Evolutionary conservation across 495 filamentous ascomycete genomes (phyloP).

Genomic region (Penicillium dipodomyicola): DNA sequence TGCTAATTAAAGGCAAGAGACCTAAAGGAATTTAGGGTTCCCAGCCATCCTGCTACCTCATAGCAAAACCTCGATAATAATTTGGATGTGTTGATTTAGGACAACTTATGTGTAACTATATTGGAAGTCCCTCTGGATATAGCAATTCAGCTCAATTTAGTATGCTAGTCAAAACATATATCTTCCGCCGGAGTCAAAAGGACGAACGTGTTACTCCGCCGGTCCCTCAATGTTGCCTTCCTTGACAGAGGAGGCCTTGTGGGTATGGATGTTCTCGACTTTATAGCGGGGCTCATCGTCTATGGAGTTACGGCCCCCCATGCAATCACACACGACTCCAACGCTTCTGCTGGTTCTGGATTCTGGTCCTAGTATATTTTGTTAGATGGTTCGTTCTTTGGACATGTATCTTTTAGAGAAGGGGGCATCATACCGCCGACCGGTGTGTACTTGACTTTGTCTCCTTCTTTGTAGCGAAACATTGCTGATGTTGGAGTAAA

Average conservation of each 20-base stretch:
- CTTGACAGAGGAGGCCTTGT: slow-evolving; percentile 35
- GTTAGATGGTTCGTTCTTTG: not conserved
- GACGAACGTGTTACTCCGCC: slow-evolving; percentile 19
- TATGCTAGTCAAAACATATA: not conserved
- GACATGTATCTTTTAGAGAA: not conserved
- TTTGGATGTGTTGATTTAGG: too few relatives aligned
- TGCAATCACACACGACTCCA: slow-evolving; percentile 28
- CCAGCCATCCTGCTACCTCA: not conserved
- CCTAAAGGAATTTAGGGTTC: not conserved
- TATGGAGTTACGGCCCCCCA: slow-evolving; percentile 29
- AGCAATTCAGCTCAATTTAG: not conserved
- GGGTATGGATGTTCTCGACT: slow-evolving; percentile 38
- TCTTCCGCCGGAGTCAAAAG: not conserved
- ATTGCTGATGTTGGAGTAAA: slow-evolving; percentile 12
- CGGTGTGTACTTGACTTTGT: slow-evolving; percentile 36
- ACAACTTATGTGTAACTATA: not conserved
- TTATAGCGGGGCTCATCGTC: slow-evolving; percentile 31
- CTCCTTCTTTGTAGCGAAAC: slow-evolving; percentile 28
- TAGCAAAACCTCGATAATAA: not conserved
- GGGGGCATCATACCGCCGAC: slow-evolving; percentile 30
- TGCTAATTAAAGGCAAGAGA: not conserved
- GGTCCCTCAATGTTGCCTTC: slow-evolving; percentile 37
- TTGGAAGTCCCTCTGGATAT: not conserved
- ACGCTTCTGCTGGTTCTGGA: slow-evolving; percentile 31
- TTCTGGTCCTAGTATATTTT: slow-evolving; percentile 21